Base-by-base conservation (phyloP, 2,329 filamentous ascomycete species). In the Fusarium penzigii region DNA sequence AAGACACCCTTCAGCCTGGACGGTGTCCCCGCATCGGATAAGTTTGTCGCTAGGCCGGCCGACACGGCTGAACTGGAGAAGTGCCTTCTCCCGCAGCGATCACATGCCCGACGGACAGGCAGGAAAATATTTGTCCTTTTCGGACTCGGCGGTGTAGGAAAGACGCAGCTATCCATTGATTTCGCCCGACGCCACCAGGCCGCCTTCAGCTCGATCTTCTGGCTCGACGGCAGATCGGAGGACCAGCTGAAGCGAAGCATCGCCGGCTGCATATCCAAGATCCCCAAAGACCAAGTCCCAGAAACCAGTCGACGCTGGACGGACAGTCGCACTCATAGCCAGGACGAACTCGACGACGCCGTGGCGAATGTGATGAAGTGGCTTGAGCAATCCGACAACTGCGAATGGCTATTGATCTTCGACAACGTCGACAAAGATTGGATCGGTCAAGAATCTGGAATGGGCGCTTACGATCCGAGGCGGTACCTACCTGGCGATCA, bases 81-180 rank as follows among this genome's bases (percentile, higher is more conserved):
- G 20, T 29, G 36, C n/a, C 44, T 46, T 6, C 17, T 46, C 4
- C 34, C 34, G 12, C 4, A n/a, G 6, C 17, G 11, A 46, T 39
- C 16, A 29, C 4, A 29, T 39, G n/a, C n/a, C 36, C 17, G 6
- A 29, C 3, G 29, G 44, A 17, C 2, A 17, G 29, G 7, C 11
- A 38, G 38, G 29, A 40, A 16, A 11, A 14, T 46, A 10, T 40
- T 46, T 29, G 12, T 46, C 14, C 44, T 46, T 2, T n/a, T n/a
- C 17, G 17, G 44, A 46, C 48, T 55, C 10, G 44, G 52, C 14
- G 44, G 52, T 32, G 17, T 55, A 3, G 45, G 49, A 5, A 55
- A 52, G 45, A 55, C 45, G 39, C 42, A 49, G 29, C 49, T 51
- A 34, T 44, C 48, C 14, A 38, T 51, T 20, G 32, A 39, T 39